A percentile compares a stretch with the other conserved stretches of the same genome.
Conservation (phyloP, 2,329 filamentous ascomycete genomes). For the Tolypocladium tundrense region DNA sequence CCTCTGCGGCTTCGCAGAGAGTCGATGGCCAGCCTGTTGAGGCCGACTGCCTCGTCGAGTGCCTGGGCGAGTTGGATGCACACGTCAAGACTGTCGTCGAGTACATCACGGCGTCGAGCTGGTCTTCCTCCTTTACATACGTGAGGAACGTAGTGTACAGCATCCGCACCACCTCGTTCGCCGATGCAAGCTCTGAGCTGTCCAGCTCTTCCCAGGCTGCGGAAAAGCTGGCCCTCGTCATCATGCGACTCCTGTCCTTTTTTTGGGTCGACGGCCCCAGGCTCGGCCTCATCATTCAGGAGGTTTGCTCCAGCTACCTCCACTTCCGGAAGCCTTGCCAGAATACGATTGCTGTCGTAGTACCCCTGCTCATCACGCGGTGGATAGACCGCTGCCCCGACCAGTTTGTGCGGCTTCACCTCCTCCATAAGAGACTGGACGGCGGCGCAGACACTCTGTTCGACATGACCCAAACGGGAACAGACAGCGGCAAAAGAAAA, state of each 20-base stretch:
- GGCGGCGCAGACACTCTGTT: slow-evolving; percentile 57
- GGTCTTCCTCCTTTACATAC: slow-evolving; percentile 49
- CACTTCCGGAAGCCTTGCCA: slow-evolving; percentile 56
- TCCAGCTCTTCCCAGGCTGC: slow-evolving; percentile 32
- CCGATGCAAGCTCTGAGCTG: slow-evolving; percentile 24
- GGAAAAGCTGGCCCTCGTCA: slow-evolving; percentile 41
- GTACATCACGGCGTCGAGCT: slow-evolving; percentile 55
- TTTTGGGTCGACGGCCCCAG: slow-evolving; percentile 56
- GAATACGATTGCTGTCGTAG: slow-evolving; percentile 49
- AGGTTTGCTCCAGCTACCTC: slow-evolving; percentile 56
- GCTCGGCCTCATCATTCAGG: slow-evolving; percentile 51
- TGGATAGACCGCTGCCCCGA: slow-evolving; percentile 57
- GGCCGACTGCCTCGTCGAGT: slow-evolving; percentile 19
- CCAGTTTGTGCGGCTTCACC: slow-evolving; percentile 56
- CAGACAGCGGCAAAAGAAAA: slow-evolving; percentile 46
- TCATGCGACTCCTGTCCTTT: slow-evolving; percentile 49
- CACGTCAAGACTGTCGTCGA: slow-evolving; percentile 48
- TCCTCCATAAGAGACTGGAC: slow-evolving; percentile 50
- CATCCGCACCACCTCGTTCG: slow-evolving; percentile 32
- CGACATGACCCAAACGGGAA: slow-evolving; percentile 55
- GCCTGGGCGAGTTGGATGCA: slow-evolving; percentile 38
- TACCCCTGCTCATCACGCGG: slow-evolving; percentile 52
- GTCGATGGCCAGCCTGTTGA: slow-evolving; percentile 7
- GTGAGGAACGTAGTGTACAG: slow-evolving; percentile 41
- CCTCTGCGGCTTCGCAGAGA: slow-evolving; percentile 6